Evolutionary conservation across 345 rosid genomes (phyloP).

Genomic region (Kandelia obovata): DNA sequence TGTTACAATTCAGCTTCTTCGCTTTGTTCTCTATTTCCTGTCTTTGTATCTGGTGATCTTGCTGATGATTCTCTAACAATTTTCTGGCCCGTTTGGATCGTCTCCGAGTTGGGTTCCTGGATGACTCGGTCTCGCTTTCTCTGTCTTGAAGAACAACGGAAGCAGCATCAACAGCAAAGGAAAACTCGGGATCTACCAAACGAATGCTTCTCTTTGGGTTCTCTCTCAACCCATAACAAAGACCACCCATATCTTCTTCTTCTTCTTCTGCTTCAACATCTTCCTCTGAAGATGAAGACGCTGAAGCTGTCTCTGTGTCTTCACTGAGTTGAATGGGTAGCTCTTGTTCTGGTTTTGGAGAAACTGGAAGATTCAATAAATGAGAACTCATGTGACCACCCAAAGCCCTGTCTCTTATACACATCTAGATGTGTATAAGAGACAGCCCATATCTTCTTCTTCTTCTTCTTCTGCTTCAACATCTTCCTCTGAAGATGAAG

Average conservation of each 20-base stretch:
- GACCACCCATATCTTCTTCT: conserved; percentile 29
- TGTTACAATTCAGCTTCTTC: conserved; percentile 7
- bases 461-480: conserved; percentile 29
- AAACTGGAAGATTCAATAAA: conserved; percentile 49
- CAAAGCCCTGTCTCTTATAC: too few species aligned
- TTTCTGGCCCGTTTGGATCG: conserved; percentile 63
- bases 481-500: conserved; percentile 47
- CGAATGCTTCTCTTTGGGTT: conserved; percentile 51
- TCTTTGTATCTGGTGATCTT: conserved; percentile 18
- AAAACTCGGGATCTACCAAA: conserved; percentile 63
- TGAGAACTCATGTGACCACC: conserved; percentile 92
- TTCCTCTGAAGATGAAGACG: conserved; percentile 34
- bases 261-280: conserved; percentile 31
- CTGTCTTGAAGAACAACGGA: conserved; percentile 58
- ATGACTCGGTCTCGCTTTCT: conserved; percentile 82
- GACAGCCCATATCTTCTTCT: too few species aligned
- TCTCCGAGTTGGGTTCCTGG: conserved; percentile 57
- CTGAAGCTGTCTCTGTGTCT: conserved; percentile 43
- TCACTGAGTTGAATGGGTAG: conserved; percentile 37
- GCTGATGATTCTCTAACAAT: conserved; percentile 23
- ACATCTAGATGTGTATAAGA: too few species aligned
- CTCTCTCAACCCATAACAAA: conserved; percentile 45
- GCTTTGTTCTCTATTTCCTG: conserved; percentile 20
- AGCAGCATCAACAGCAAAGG: conserved; percentile 41
- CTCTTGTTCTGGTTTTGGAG: conserved; percentile 23